Conservation (phyloP, 768 basidiomycete species). For the Leccinum ochraceum region DNA sequence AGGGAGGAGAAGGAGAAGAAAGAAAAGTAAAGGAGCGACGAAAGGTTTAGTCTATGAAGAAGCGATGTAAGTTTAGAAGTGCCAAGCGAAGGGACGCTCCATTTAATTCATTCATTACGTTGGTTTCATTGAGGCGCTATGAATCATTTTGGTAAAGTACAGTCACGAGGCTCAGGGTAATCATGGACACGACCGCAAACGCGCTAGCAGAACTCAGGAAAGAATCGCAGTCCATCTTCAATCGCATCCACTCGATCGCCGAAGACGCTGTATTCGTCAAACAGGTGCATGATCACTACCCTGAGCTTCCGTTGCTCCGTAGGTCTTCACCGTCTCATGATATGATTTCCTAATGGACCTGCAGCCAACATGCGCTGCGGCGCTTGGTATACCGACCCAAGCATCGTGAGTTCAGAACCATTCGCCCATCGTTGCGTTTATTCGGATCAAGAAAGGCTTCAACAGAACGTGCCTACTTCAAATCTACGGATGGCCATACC, state of each 20-base stretch:
- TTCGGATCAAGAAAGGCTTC: constrained; percentile 9
- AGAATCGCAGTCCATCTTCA: constrained; percentile 78
- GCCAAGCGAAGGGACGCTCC: background rate
- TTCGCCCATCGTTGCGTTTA: background rate
- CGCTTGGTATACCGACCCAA: constrained; percentile 87
- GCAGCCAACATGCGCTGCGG: constrained; percentile 92
- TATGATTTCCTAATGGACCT: background rate
- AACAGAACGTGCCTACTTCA: constrained; percentile 68
- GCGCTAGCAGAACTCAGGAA: constrained; percentile 46
- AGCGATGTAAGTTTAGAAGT: constrained; percentile 12
- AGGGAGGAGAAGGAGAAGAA: background rate
- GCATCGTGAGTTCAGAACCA: constrained; percentile 42
- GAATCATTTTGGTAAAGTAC: background rate
- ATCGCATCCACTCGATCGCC: constrained; percentile 83
- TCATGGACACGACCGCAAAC: background rate
- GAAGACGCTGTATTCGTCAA: constrained; percentile 75
- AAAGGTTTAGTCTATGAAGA: constrained; percentile 2
- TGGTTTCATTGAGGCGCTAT: background rate
- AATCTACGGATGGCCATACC: constrained; percentile 88
- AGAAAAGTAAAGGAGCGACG: constrained; percentile 13
- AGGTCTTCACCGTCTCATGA: constrained; percentile 20
- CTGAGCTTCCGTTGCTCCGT: constrained; percentile 58
- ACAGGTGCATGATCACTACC: constrained; percentile 49
- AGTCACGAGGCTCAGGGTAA: background rate
- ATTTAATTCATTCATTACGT: background rate